Base-by-base conservation (phyloP, 2,329 filamentous ascomycete genomes). In the Botrytis porri region DNA sequence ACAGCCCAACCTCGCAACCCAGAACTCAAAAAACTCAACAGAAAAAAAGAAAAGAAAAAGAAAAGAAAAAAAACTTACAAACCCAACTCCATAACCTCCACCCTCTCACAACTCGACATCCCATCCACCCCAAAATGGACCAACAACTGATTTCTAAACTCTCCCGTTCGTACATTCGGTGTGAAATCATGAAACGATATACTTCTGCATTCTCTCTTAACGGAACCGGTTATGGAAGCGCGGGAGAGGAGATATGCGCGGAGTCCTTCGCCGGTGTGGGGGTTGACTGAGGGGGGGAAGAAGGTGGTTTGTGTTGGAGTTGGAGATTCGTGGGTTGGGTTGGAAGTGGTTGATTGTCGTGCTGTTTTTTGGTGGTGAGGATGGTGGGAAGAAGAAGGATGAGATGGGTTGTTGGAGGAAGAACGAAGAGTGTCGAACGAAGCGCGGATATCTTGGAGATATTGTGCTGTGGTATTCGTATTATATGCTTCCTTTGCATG, bases 101-200 rank as follows among this genome's bases (percentile, higher is more conserved):
- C 64, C 32, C 73, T 74, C 32, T 77, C 60, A 29, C 70, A 18
- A 7, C 70, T 54, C 4, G 25, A 54, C 12, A 67, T 12, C 10
- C 71, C 65, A 51, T 61, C 74, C 4, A 61, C 70, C 1, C 57
- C 73, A 66, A 77, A 78, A 73, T 78, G 75, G 1, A 37, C 74
- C 59, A 81, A 60, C 43, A 79, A 43, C 32, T 73, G 45, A 61
- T 78, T 78, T 4, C 63, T 67, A 66, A 72, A 72, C 1, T 16
- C 32, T 16, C 73, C 74, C 1, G 70, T 76, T n/a, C 64, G 57
- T 61, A 77, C 72, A 66, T 78, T 73, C 3, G 76, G 77, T 10
- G 77, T 79, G 18, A 78, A 76, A 73, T 81, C 79, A 71, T 78
- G 76, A 22, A 81, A 78, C 0, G 74, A 72, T 18, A 81, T 77